Base-by-base conservation (phyloP, 2,329 filamentous ascomycete species). In the Colletotrichum costaricense region DNA sequence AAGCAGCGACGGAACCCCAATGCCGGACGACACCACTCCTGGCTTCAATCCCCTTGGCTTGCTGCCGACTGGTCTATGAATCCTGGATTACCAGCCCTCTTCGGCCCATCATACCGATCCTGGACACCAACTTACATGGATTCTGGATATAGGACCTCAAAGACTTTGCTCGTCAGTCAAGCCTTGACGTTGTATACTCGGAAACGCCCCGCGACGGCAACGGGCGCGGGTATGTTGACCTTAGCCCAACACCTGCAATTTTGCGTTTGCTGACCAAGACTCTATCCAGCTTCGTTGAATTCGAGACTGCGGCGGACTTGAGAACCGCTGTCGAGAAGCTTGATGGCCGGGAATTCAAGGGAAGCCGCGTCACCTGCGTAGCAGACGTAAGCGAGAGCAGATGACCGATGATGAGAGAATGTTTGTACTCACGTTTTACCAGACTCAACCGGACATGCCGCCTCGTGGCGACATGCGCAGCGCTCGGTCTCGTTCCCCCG, bases 81-180 rank as follows among this genome's bases (percentile, higher is more conserved):
- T 22, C 49, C 60, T 33, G 74, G 74, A 72, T 57, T 33, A 26
- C 30, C 71, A 71, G 60, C 64, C 67, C 58, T 63, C 54, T 59
- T 74, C 67, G 72, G 67, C 70, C 60, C 55, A 42, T 70, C 57
- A 60, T 26, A 65, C 24, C 63, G 57, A 72, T 77, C 65, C 73
- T 79, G 81, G 79, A 81, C 79, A 78, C 77, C 78, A 86, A 95
- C 94, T 95, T 94, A 97, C 93, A 89, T 90, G 90, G 90, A 90
- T 85, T 89, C 89, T 92, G 89, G 89, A 87, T 92, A 86, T 95
- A 99, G 97, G 97, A 99, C 86, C 92, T 99, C 67, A 99, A 99
- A 94, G 97, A 99, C 84, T 99, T 99, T 86, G 97, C 97, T 75
- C 95, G 97, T 82, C 94, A 97, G 84, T 97, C 96, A 84, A 95